Base-by-base conservation (phyloP, 75 land plant species). In the Isoetes taiwanensis region DNA sequence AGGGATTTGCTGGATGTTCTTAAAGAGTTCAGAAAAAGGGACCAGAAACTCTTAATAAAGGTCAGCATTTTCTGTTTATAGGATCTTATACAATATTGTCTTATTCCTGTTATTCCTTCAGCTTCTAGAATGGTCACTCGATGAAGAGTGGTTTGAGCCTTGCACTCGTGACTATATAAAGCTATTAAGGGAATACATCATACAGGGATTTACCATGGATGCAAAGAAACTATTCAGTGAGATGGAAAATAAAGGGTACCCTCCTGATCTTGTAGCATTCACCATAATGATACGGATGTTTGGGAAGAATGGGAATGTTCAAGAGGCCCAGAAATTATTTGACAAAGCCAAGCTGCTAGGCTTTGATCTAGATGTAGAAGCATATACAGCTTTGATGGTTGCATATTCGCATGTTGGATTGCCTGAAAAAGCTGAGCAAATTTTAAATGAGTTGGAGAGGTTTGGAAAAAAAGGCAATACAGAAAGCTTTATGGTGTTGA, bases 81-180 rank as follows among this genome's bases (percentile, higher is more conserved):
- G 39, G 9, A 14, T 10, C 9, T 37, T 14, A 37, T 10, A 37
- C 9, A 14, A 14, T 37, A 10, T 37, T 10, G 39, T 10, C 14
- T 2, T 43, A 6, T 43, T 6, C 3, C 23, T 27, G 27, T 33
- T 24, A 10, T 19, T 8, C 3, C 37, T 57, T 25, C 69, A 91
- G 97, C 78, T 91, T 25, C 71, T 71, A 41, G 88, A 86, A 54
- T 61, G 67, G 67, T 84, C 80, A 0, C 64, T 86, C 4, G 28
- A 54, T 9, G 78, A 80, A 60, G 76, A 76, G 55, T 72, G 87
- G 28, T 91, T 91, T 65, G 88, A 83, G 78, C 75, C 88, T 23
- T 69, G 72, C 54, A 34, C 78, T 29, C 79, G 94, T 24, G 97
- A 91, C 57, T 86, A 86, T 37, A 91, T 94, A 24, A 91, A 86